phyloP scores from a whole-genome alignment of 345 rosid species.

The Brassica cretica region DNA sequence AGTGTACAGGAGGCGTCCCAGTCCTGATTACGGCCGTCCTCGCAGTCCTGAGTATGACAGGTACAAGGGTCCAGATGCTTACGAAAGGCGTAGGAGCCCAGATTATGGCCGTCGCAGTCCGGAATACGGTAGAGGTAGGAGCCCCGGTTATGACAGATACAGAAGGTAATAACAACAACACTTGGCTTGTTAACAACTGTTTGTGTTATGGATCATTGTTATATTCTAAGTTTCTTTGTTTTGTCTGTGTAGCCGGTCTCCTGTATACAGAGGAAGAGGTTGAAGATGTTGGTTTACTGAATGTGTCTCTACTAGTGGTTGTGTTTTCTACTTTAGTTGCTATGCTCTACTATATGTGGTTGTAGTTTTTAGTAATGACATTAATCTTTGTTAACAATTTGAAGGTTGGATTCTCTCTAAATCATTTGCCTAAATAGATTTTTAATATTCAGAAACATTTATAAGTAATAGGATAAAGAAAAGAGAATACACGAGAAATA shows the following conservation, averaged over 20 bases:
- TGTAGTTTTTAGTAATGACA: background rate
- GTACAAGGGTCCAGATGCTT: conserved; percentile 59
- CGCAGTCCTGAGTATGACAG: conserved; percentile 73
- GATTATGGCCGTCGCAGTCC: conserved; percentile 78
- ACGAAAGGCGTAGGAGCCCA: conserved; percentile 68
- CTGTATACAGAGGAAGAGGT: conserved; percentile 58
- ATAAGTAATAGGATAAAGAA: background rate
- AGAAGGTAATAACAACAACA: conserved; percentile 61
- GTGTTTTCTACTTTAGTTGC: background rate
- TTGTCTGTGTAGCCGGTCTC: conserved; percentile 55
- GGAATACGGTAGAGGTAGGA: conserved; percentile 66
- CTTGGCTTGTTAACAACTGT: background rate
- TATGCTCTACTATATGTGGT: background rate
- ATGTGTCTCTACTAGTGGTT: background rate
- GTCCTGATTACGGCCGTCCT: conserved; percentile 80
- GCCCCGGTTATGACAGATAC: conserved; percentile 54
- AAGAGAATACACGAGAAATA: background rate
- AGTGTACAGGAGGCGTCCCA: conserved; percentile 58
- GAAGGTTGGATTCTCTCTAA: background rate
- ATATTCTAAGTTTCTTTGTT: background rate
- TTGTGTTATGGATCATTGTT: background rate
- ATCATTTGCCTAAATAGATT: background rate
- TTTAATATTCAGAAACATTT: conserved; percentile 21
- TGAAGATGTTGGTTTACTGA: conserved; percentile 23
- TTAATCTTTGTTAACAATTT: background rate